Evolutionary conservation across 305 asterid species (phyloP).

Genomic region (Fraxinus baroniana): DNA sequence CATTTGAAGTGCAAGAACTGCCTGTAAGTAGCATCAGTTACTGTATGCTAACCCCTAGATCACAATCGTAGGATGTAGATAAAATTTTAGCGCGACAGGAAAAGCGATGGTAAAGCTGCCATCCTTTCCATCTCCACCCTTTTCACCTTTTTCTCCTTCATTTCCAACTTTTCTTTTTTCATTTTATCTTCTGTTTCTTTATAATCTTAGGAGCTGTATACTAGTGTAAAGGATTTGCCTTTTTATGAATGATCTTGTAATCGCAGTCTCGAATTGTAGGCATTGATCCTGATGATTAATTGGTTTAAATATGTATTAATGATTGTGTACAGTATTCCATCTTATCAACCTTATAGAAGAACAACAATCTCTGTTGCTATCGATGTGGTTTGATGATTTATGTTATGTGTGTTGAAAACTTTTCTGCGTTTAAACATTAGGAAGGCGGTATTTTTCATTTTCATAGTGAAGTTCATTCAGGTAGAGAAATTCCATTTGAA

Average conservation of each 20-base stretch:
- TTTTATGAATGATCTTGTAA: conserved; percentile 2
- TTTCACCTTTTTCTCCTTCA: conserved; percentile 3
- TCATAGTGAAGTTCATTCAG: neutral
- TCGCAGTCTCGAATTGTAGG: neutral
- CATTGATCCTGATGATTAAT: neutral
- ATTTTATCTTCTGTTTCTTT: neutral
- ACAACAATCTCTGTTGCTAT: neutral
- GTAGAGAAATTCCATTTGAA: neutral
- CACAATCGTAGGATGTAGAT: conserved; percentile 38
- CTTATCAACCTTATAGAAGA: neutral
- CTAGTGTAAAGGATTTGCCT: conserved; percentile 10
- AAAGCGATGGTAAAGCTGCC: conserved; percentile 40
- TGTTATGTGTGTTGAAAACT: neutral
- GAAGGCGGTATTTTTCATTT: neutral
- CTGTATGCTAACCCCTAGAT: conserved; percentile 32
- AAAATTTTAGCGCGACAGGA: conserved; percentile 22
- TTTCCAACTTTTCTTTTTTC: neutral
- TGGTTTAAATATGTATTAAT: neutral
- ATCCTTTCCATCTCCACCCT: conserved; percentile 39
- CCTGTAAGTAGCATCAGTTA: conserved; percentile 15
- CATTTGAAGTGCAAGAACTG: conserved; percentile 16
- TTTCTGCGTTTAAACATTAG: neutral
- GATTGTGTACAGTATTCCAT: neutral
- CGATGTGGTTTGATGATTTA: neutral
- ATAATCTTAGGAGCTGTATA: conserved; percentile 22